Base-by-base conservation (phyloP, 805 yeast genomes). In the Pichia cabralensis region DNA sequence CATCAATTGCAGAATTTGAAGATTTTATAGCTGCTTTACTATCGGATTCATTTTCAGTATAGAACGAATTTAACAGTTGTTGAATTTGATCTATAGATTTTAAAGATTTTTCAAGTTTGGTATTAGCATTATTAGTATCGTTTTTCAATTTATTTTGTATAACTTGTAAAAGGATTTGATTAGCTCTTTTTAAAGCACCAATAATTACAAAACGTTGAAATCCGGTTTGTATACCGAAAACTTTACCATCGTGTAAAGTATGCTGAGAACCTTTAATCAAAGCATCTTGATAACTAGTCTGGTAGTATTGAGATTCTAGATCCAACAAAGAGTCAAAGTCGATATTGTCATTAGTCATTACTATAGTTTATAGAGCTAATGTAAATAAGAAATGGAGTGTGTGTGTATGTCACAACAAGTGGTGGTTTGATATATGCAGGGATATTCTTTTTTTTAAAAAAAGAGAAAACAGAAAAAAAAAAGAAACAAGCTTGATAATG, bases 181-280 rank as follows among this genome's bases (percentile, higher is more conserved):
- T 70, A 50, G 26, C 77, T 47, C 13, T 80, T 76, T 36, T 65
- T 52, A 26, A 80, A 36, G 81, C 76, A 0, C 96, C 96, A 1
- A 86, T 51, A 0, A 82, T 50, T 2, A 83, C 44, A 46, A 71
- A 78, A 39, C 82, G 58, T 53, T 80, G 92, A 47, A 74, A 80
- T 0, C 84, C 85, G 0, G 81, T 76, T 50, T 80, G 92, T 28
- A 76, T 65, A 0, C 97, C 97, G 44, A 75, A 77, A 49, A 83
- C 85, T 49, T 78, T 80, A 1, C 96, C 96, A 51, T 86, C 96
- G 2, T 64, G 43, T 33, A 58, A 64, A 31, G 85, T 86, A 28
- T 74, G 69, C 31, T 52, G 55, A 1, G 74, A 59, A 0, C 85
- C 80, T 33, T 71, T 79, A 5, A 60, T 55, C 26, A 68, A 68